phyloP scores from a whole-genome alignment of 2,329 filamentous ascomycete species.

The Arthrobotrys megalospora region DNA sequence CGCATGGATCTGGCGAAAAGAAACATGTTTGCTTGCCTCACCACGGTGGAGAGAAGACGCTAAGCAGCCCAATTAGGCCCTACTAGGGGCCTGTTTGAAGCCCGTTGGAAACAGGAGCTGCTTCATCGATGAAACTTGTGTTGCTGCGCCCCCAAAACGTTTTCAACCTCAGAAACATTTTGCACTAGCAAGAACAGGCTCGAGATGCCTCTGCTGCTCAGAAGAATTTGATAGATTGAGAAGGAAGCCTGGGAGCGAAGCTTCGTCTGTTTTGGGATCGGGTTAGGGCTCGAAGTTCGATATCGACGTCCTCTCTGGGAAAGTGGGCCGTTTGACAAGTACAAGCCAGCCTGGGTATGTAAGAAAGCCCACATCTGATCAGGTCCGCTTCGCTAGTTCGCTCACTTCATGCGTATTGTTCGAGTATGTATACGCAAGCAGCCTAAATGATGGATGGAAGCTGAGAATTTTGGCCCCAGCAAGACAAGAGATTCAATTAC shows the following conservation, averaged over 20 bases:
- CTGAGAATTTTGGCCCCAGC: background rate
- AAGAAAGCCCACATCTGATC: slow-evolving; percentile 10
- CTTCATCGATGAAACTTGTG: slow-evolving; percentile 54
- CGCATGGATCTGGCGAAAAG: slow-evolving; percentile 18
- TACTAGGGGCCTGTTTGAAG: slow-evolving; percentile 41
- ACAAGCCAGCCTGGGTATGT: too few species aligned
- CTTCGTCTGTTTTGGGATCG: slow-evolving; percentile 10
- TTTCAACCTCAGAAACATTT: slow-evolving; percentile 29
- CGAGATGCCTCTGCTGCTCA: slow-evolving; percentile 12
- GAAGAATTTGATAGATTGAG: background rate
- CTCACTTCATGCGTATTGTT: background rate
- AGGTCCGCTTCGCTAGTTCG: slow-evolving; percentile 10
- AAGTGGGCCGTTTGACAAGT: slow-evolving; percentile 23
- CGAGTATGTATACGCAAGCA: slow-evolving; percentile 6
- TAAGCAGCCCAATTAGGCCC: slow-evolving; percentile 20
- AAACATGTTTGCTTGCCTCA: slow-evolving; percentile 28
- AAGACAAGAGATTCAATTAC: slow-evolving; percentile 6
- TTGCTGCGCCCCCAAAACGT: slow-evolving; percentile 51
- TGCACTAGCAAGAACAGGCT: slow-evolving; percentile 46
- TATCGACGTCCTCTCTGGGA: slow-evolving; percentile 15
- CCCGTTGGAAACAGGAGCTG: slow-evolving; percentile 59
- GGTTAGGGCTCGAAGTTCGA: slow-evolving; percentile 9
- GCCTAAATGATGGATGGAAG: background rate
- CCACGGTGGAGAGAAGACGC: slow-evolving; percentile 12
- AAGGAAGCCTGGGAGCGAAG: slow-evolving; percentile 10